Conservation (phyloP, 2,329 filamentous ascomycete species). For the Furcasterigmium sp. region DNA sequence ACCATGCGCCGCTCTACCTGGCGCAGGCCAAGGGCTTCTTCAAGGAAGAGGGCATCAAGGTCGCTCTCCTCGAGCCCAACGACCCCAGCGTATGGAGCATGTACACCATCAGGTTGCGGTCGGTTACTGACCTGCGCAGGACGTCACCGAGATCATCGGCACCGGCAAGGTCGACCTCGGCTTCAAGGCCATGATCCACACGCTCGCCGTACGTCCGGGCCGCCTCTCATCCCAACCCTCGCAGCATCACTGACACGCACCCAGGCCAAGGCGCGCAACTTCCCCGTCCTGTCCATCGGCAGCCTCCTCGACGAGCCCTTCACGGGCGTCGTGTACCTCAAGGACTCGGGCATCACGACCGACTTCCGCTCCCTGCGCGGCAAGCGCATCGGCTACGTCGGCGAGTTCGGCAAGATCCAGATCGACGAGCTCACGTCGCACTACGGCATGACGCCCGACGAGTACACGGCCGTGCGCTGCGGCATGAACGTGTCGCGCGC, state of each 20-base stretch:
- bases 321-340: conserved; percentile 73
- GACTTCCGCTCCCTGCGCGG: conserved; percentile 72
- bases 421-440: conserved; percentile 76
- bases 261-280: conserved; percentile 68
- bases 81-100: conserved; percentile 58
- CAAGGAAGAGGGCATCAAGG: conserved; percentile 70
- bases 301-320: conserved; percentile 76
- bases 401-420: conserved; percentile 79
- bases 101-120: neutral
- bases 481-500: conserved; percentile 79
- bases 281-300: conserved; percentile 67
- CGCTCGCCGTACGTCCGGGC: conserved; percentile 57
- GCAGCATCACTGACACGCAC: neutral
- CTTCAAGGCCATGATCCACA: conserved; percentile 83
- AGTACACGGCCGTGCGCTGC: conserved; percentile 73
- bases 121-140: conserved; percentile 34
- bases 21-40: conserved; percentile 73
- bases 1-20: conserved; percentile 73
- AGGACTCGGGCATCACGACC: conserved; percentile 65
- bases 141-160: conserved; percentile 78
- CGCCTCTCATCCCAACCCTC: accelerated
- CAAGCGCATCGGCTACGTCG: conserved; percentile 74
- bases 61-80: conserved; percentile 69
- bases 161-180: conserved; percentile 71
- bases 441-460: conserved; percentile 67